Base-by-base conservation (phyloP, 352 stramenopile species). In the Globisporangium rhizosaccharum region DNA sequence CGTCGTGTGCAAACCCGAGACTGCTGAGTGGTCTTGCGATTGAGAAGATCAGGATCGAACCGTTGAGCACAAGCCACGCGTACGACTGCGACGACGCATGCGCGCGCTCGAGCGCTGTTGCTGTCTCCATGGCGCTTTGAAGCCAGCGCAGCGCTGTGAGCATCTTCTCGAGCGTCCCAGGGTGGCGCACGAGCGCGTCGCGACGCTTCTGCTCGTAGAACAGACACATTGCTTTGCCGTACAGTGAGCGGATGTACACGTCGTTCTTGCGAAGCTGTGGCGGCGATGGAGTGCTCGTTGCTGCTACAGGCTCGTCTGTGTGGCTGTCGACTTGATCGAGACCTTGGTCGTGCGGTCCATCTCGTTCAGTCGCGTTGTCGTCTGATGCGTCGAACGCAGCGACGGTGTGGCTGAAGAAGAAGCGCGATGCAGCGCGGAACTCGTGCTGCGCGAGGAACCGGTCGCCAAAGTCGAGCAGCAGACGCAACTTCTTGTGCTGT, bases 31-130 rank as follows among this genome's bases (percentile, higher is more conserved):
- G 76, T 15, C 67, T 75, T 0, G 70, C 70, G 25, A 87, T 74
- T 36, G 73, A 72, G 46, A 82, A 87, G 25, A 90, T 56, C 25
- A 85, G 45, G 10, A 90, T 52, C 2, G 80, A 81, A 0, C 84
- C 84, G 20, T 94, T 92, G 18, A 90, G 60, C 6, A 83, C 66
- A 12, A 91, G 61, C 76, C 82, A 91, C 47, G 76, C 61, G 44
- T 72, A 79, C 28, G 67, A 58, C 0, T 72, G 70, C 2, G 56
- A 52, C 15, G 8, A 52, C 5, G 8, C 12, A 3, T 57, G 53
- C 45, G 67, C 25, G 14, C 53, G 58, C 49, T 88, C 80, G 36
- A 87, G 61, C 9, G 60, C 41, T 2, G 82, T 55, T 1, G 77
- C 67, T 0, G 58, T 50, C 41, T 85, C 66, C 66, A 89, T 87